Evolutionary conservation across 2,329 filamentous ascomycete species (phyloP).

Genomic region (Alternaria sp.): DNA sequence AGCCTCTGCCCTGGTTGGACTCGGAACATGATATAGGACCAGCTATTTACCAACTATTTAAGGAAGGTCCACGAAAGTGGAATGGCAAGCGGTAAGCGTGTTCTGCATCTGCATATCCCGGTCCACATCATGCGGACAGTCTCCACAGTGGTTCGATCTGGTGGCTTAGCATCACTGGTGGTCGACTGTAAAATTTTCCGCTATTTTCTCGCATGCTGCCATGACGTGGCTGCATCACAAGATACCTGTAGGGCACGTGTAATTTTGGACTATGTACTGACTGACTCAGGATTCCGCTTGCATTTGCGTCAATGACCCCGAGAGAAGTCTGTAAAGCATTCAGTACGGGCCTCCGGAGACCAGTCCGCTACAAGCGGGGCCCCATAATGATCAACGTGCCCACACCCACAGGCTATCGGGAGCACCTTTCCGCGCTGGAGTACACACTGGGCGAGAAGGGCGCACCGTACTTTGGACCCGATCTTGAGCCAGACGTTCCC

Average conservation of each 20-base stretch:
- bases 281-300: conserved; percentile 74
- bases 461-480: conserved; percentile 68
- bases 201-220: conserved; percentile 12
- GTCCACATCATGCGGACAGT: conserved; percentile 24
- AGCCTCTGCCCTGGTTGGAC: conserved; percentile 91
- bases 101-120: conserved; percentile 25
- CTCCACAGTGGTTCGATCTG: conserved; percentile 33
- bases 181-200: conserved; percentile 15
- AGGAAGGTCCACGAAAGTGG: conserved; percentile 89
- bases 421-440: conserved; percentile 76
- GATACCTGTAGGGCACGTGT: conserved; percentile 21
- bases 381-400: conserved; percentile 85
- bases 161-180: conserved; percentile 21
- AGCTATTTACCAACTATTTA: conserved; percentile 90
- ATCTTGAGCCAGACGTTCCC: conserved; percentile 68
- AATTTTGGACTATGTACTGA: conserved; percentile 33
- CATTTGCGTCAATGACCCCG: conserved; percentile 88
- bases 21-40: conserved; percentile 96
- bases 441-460: conserved; percentile 64
- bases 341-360: conserved; percentile 75
- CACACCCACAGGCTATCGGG: conserved; percentile 85
- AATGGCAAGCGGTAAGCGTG: conserved; percentile 68
- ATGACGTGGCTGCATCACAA: conserved; percentile 10
- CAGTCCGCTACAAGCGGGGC: conserved; percentile 77
- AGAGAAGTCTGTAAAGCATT: conserved; percentile 83